Percentiles rank a stretch among this genome's conserved stretches.
These are phyloP conservation scores for Viola odorata DNA, from an alignment of 345 rosid genomes.

Conservation along the genomic window DNA sequence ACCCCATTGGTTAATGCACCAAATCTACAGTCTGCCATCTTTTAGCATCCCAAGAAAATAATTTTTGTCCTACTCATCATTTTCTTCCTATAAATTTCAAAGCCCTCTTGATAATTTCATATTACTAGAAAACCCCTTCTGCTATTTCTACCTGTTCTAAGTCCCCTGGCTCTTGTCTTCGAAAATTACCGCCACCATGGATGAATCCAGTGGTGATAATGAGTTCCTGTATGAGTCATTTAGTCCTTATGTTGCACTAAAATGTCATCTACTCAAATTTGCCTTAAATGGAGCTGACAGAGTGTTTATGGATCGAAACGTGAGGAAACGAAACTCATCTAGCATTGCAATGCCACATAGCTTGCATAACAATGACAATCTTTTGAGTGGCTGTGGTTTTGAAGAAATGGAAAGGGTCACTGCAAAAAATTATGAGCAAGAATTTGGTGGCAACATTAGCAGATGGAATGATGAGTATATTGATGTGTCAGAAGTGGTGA, in stretches of 20 bases:
- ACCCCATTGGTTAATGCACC: slow-evolving; percentile 12
- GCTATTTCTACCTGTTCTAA: not conserved
- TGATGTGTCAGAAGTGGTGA: slow-evolving; percentile 4
- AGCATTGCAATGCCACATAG: not conserved
- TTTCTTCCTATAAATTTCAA: slow-evolving; percentile 6
- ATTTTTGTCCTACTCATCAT: not conserved
- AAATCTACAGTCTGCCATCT: slow-evolving; percentile 5
- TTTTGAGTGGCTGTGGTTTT: not conserved
- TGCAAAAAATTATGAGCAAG: not conserved
- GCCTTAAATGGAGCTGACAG: slow-evolving; percentile 24
- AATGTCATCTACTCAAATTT: slow-evolving; percentile 14
- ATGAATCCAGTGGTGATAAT: not conserved
- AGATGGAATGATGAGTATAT: not conserved
- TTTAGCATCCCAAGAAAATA: slow-evolving; percentile 29
- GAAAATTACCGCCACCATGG: not conserved
- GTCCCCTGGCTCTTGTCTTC: not conserved
- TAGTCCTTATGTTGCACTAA: slow-evolving; percentile 5
- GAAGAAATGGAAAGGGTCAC: not conserved
- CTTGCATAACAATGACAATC: not conserved
- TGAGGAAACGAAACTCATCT: not conserved
- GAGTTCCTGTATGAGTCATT: not conserved
- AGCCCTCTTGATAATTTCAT: not conserved
- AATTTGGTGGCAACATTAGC: not conserved
- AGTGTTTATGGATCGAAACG: slow-evolving; percentile 21
- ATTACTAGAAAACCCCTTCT: not conserved